Base-by-base conservation (phyloP, 805 yeast species). In the Wickerhamomyces bovis region DNA sequence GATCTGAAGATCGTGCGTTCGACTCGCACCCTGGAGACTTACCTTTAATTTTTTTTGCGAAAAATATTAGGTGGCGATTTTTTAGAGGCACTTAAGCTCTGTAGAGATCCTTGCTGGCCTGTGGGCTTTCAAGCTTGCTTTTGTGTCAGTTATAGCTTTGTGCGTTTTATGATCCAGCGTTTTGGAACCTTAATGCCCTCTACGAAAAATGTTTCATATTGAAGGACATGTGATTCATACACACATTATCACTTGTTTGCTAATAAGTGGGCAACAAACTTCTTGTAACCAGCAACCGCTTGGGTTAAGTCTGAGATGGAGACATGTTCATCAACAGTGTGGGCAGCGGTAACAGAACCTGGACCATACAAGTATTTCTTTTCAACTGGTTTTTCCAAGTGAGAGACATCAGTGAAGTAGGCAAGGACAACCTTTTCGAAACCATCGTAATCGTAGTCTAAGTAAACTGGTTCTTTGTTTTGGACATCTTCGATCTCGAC, bases 281-380 rank as follows among this genome's bases (percentile, higher is more conserved):
- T 35, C 43, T 75, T 73, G 66, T 77, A 78, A 11, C 81, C 86
- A 1, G 61, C 72, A 18, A 82, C 76, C 9, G 83, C 78, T 19
- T 65, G 63, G 10, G 64, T 47, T 46, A 82, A 63, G 53, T 78
- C 81, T 4, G 56, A 56, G 36, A 73, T 64, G 3, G 71, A 68
- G 16, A 81, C 75, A 48, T 62, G 73, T 62, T 81, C 87, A 45
- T 76, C 60, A 46, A 72, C 80, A 8, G 78, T 72, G 54, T 81
- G 86, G 0, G 86, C 86, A 35, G 76, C 80, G 30, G 65, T 68
- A 42, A 81, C 80, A 2, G 80, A 64, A 3, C 89, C 89, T 3
- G 88, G 86, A 0, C 88, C 89, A 53, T 80, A 82, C 9, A 82
- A 63, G 54, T 78, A 81, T 54, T 77, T 67, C 7, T 45, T 38